Conservation (phyloP, 1,139 yeast species). For the Debaryomycetaceae sp. region DNA sequence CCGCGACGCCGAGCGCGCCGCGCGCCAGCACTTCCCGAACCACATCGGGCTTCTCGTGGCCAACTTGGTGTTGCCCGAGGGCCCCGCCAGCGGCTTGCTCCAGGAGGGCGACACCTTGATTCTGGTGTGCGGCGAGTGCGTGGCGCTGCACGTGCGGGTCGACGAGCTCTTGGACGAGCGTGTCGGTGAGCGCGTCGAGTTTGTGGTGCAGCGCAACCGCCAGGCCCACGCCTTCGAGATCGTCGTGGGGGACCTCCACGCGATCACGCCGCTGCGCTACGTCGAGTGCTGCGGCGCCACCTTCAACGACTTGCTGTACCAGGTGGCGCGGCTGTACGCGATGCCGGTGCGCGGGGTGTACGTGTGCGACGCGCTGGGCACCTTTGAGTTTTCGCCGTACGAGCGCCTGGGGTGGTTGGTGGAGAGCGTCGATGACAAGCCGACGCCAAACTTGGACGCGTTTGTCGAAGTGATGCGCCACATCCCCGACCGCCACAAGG, state of each 20-base stretch:
- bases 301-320: constrained; percentile 81
- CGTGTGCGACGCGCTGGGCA: constrained; percentile 73
- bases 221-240: constrained; percentile 44
- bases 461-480: constrained; percentile 73
- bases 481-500: constrained; percentile 74
- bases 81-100: constrained; percentile 65
- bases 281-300: constrained; percentile 85
- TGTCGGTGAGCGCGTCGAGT: constrained; percentile 55
- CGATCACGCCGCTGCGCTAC: constrained; percentile 76
- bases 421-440: constrained; percentile 71
- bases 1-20: constrained; percentile 64
- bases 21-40: constrained; percentile 67
- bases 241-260: constrained; percentile 69
- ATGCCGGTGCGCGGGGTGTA: constrained; percentile 83
- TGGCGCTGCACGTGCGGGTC: constrained; percentile 72
- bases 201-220: constrained; percentile 65
- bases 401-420: constrained; percentile 68
- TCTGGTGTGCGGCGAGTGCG: constrained; percentile 61
- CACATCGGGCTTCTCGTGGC: constrained; percentile 83
- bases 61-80: constrained; percentile 77
- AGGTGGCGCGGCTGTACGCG: constrained; percentile 80
- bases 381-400: constrained; percentile 59
- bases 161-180: constrained; percentile 77
- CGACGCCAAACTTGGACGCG: constrained; percentile 67
- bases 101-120: constrained; percentile 85